A percentile compares a stretch with the other conserved stretches of the same genome.
Evolutionary conservation across 1,139 yeast genomes (phyloP).

Genomic region (Neolecta irregularis): DNA sequence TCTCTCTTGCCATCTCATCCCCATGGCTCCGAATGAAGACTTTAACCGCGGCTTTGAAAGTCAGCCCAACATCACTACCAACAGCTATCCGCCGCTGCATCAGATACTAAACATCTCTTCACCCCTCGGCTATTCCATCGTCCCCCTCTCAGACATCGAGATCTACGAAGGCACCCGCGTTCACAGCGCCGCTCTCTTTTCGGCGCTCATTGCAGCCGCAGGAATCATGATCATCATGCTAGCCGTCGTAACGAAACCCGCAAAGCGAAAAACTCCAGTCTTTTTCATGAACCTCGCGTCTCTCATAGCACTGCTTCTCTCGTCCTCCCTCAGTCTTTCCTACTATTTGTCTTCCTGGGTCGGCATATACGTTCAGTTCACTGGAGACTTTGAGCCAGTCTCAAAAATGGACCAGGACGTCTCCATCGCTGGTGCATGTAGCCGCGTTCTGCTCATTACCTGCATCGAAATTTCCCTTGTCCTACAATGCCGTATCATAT

Average conservation of each 20-base stretch:
- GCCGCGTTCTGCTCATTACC: constrained; percentile 43
- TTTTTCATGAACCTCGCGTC: constrained; percentile 53
- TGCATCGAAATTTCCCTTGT: constrained; percentile 50
- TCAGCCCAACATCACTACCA: too few relatives aligned
- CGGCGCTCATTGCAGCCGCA: constrained; percentile 17
- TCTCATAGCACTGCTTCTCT: constrained; percentile 39
- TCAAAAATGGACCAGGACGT: constrained; percentile 27
- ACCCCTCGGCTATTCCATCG: too few relatives aligned
- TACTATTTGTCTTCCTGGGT: constrained; percentile 40
- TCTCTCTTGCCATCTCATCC: too few relatives aligned
- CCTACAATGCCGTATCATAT: constrained; percentile 56
- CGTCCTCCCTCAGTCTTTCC: constrained; percentile 41
- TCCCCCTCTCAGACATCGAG: constrained; percentile 8
- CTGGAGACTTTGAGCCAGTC: constrained; percentile 30
- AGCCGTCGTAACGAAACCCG: constrained; percentile 16
- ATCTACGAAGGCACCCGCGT: constrained; percentile 2
- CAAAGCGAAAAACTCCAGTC: constrained; percentile 45
- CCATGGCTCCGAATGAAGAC: too few relatives aligned
- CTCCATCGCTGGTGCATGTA: constrained; percentile 43
- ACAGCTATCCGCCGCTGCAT: too few relatives aligned
- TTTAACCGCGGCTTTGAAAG: too few relatives aligned
- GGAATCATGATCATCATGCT: constrained; percentile 14
- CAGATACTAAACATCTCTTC: too few relatives aligned
- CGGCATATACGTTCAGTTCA: constrained; percentile 35
- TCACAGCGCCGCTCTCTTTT: constrained; percentile 10